phyloP scores from a whole-genome alignment of 768 basidiomycete genomes.

The Lentinula raphanica region DNA sequence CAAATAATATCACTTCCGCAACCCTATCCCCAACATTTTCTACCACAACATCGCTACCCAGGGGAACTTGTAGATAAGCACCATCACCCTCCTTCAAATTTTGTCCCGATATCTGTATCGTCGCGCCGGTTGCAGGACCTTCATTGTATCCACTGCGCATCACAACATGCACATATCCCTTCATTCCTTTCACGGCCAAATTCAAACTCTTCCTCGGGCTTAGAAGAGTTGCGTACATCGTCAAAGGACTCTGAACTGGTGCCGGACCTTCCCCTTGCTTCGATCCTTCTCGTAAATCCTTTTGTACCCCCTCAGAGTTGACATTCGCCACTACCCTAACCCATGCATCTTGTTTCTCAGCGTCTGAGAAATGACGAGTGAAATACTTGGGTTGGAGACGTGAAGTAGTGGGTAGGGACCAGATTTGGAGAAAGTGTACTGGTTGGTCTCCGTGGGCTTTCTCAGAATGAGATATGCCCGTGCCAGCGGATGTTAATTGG shows the following conservation, averaged over 20 bases:
- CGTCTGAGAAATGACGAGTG: constrained; percentile 82
- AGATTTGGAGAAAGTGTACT: constrained; percentile 52
- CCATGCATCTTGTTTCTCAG: constrained; percentile 72
- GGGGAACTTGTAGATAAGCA: constrained; percentile 58
- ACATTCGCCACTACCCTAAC: constrained; percentile 74
- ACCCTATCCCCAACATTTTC: constrained; percentile 61
- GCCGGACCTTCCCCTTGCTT: constrained; percentile 76
- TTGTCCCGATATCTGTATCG: constrained; percentile 44
- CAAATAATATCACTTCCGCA: constrained; percentile 79
- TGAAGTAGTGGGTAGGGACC: constrained; percentile 37
- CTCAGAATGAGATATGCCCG: constrained; percentile 81
- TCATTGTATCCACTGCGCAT: constrained; percentile 81
- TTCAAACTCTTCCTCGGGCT: constrained; percentile 47
- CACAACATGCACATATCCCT: constrained; percentile 81
- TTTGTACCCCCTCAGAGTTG: constrained; percentile 48
- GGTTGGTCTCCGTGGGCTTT: constrained; percentile 36
- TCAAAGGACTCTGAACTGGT: constrained; percentile 66
- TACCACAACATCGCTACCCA: constrained; percentile 31
- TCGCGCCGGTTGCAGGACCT: constrained; percentile 48
- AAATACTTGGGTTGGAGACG: constrained; percentile 74
- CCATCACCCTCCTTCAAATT: constrained; percentile 85
- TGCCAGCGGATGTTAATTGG: constrained; percentile 90
- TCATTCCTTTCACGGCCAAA: constrained; percentile 47
- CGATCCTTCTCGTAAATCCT: constrained; percentile 49
- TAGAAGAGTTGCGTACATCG: constrained; percentile 75